Base-by-base conservation (phyloP, 2,329 filamentous ascomycete species). In the Stagonosporopsis rhizophila region DNA sequence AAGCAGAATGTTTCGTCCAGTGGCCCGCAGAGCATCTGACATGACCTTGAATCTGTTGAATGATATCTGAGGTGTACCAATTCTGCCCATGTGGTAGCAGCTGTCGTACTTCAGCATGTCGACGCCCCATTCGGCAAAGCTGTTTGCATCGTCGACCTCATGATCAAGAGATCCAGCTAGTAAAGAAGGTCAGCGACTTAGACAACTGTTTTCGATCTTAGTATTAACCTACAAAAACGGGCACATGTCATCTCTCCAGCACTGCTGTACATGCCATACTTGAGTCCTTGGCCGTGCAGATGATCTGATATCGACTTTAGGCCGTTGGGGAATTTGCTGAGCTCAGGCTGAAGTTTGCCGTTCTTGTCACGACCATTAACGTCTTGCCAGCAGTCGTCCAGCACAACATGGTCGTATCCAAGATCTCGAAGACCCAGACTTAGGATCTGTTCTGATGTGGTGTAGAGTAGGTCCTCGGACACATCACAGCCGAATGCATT, bases 221-320 rank as follows among this genome's bases (percentile, higher is more conserved):
- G 6, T 6, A 8, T 2, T 6, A 20, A 28, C 51, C 28, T 56
- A 30, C 83, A 81, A 64, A 86, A 87, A 4, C 81, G 80, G 1
- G 79, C 85, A 63, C 85, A 87, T 2, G 83, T 85, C 55, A 66
- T 61, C 14, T 69, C 76, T 38, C 83, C 83, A 0, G 82, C 83
- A 67, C 81, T 82, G 62, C 82, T 82, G 65, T 89, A 89, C 54
- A 89, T 87, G 0, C 87, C 87, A 9, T 87, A 74, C 67, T 88
- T 89, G 40, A 89, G 65, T 2, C 84, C 85, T 59, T 64, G 60
- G 39, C 49, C 39, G 38, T 72, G 68, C 4, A 72, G 58, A 35
- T 64, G 61, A 22, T 82, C 72, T 1, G 84, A 85, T 1, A 83
- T 70, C 0, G 81, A 79, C 8, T 77, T 78, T 57, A 89, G 86